Evolutionary conservation across 805 yeast species (phyloP), one percentile per base, ranked within the genome.

Genomic region (Pichia sporocuriosa): DNA sequence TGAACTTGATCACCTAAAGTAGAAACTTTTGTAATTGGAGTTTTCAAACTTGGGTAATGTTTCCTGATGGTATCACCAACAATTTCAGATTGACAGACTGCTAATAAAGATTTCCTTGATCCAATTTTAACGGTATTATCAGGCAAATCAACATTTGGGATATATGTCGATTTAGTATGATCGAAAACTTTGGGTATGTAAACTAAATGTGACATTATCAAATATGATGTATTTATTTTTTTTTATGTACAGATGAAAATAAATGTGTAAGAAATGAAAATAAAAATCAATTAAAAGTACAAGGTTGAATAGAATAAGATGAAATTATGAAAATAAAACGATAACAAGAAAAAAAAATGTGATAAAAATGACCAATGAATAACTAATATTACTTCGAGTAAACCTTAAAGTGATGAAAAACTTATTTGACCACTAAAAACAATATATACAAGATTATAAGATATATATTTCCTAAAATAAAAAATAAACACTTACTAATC

Each of bases 1-100:
- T 79, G 93, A 24, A 84, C 81, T 57, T 85, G 83, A 66, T 93
- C 98, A 21, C 97, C 98, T 27, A 93, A 68, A 1, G 98, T 90
- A 40, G 81, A 73, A 29, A 86, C 71, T 4, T 95, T 89, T 11
- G 84, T 63, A 19, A 93, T 81, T 22, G 88, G 79, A 57, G 89
- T 82, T n/a, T 70, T 61, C 40, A 80, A 65, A 22, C 79, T 71
- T 11, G 93, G 88, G 57, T 77, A 82, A 25, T 37, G 45, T 22
- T 63, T 59, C 48, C 74, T 72, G 44, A 93, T 81, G 34, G 67
- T 52, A 13, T 64, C 70, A 46, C 79, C 81, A 29, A 90, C 87
- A 35, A 76, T 75, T 55, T 84, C 82, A 32, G 87, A 75, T 70
- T 93, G 98, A 5, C 76, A 75, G 13, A 93, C 87, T 1, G 98